phyloP scores from a whole-genome alignment of 768 basidiomycete genomes.

The Termitomyces sp. region DNA sequence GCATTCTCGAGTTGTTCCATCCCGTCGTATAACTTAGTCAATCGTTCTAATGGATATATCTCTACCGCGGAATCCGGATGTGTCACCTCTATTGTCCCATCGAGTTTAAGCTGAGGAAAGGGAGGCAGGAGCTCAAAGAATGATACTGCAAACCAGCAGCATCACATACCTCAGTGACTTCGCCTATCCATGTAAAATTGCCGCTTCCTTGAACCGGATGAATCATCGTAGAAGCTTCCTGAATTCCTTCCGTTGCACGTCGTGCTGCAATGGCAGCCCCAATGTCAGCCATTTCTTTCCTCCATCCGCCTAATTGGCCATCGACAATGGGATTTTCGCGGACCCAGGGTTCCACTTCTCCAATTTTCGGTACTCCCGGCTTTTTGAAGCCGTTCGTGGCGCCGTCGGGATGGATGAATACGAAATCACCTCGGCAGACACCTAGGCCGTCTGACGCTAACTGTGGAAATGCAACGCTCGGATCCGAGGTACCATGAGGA shows the following conservation, averaged over 20 bases:
- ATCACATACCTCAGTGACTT: slow-evolving; percentile 68
- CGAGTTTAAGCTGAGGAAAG: slow-evolving; percentile 57
- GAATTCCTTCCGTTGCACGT: slow-evolving; percentile 35
- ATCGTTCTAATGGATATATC: slow-evolving; percentile 59
- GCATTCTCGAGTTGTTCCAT: slow-evolving; percentile 78
- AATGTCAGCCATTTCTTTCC: slow-evolving; percentile 67
- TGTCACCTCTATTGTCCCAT: slow-evolving; percentile 72
- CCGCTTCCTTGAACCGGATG: slow-evolving; percentile 39
- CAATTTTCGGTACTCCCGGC: slow-evolving; percentile 80
- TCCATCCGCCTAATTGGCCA: slow-evolving; percentile 65
- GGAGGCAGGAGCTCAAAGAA: not conserved
- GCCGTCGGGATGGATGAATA: slow-evolving; percentile 72
- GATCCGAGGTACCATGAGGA: slow-evolving; percentile 69
- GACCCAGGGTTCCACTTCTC: slow-evolving; percentile 82
- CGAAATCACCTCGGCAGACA: slow-evolving; percentile 79
- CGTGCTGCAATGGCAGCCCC: slow-evolving; percentile 55
- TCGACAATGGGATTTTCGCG: slow-evolving; percentile 54
- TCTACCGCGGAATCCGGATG: slow-evolving; percentile 55
- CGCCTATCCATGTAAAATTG: slow-evolving; percentile 77
- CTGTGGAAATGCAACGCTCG: slow-evolving; percentile 38
- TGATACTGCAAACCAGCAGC: slow-evolving; percentile 6
- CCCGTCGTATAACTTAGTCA: slow-evolving; percentile 80
- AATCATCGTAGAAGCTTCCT: slow-evolving; percentile 39
- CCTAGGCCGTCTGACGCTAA: slow-evolving; percentile 63
- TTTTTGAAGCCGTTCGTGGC: slow-evolving; percentile 68